phyloP scores from a whole-genome alignment of 805 yeast species.

The Citeromyces matritensis region DNA sequence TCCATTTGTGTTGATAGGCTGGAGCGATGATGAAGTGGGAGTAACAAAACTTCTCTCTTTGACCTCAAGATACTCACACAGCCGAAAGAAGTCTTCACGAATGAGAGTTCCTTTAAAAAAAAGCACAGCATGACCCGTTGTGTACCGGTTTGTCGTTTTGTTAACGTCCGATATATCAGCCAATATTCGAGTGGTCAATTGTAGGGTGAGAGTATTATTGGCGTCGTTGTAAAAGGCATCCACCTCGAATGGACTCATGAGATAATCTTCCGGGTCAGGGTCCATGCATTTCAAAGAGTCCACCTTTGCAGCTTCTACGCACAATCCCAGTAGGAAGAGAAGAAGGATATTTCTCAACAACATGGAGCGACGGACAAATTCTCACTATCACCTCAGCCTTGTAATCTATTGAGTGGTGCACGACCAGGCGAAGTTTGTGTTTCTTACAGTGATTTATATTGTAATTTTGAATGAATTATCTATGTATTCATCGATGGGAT shows the following conservation, averaged over 20 bases:
- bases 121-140: conserved; percentile 30
- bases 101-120: conserved; percentile 26
- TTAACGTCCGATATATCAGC: conserved; percentile 25
- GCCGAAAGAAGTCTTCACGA: conserved; percentile 20
- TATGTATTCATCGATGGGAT: too few relatives aligned
- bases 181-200: conserved; percentile 6
- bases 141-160: conserved; percentile 25
- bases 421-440: too few relatives aligned
- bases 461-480: too few relatives aligned
- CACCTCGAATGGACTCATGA: conserved; percentile 2
- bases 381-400: too few relatives aligned
- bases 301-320: conserved; percentile 4
- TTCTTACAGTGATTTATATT: too few relatives aligned
- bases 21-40: neutral
- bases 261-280: conserved; percentile 1
- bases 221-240: conserved; percentile 4
- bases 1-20: neutral
- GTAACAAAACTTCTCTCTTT: conserved; percentile 3
- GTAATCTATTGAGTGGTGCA: too few relatives aligned
- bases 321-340: neutral
- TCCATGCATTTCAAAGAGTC: conserved; percentile 3
- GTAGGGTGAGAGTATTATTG: conserved; percentile 3
- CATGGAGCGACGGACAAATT: too few relatives aligned
- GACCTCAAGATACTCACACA: conserved; percentile 20
- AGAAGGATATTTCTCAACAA: neutral